Conservation (phyloP, 352 stramenopile species). For the Phytophthora lateralis region DNA sequence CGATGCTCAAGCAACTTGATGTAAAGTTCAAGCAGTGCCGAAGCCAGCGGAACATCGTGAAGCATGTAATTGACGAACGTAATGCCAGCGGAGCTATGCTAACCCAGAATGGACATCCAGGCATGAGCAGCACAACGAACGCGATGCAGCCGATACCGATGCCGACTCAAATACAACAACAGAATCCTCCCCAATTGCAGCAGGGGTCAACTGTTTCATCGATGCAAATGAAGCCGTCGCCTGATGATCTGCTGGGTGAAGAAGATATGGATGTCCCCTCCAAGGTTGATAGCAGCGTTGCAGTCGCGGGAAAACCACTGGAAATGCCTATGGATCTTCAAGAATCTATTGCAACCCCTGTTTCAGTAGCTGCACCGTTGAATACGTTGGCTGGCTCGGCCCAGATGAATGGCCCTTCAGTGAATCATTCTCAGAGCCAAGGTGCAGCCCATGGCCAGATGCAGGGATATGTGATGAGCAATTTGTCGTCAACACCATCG, state of each 20-base stretch:
- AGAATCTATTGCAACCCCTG: conserved; percentile 33
- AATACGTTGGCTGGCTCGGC: conserved; percentile 24
- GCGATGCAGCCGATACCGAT: conserved; percentile 56
- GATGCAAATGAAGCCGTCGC: conserved; percentile 40
- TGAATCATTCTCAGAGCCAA: conserved; percentile 21
- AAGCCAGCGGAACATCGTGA: conserved; percentile 82
- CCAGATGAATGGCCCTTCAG: conserved; percentile 13
- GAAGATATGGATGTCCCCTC: conserved; percentile 47
- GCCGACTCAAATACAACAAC: conserved; percentile 44
- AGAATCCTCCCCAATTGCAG: conserved; percentile 26
- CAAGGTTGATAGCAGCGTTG: conserved; percentile 29
- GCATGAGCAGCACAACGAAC: conserved; percentile 15
- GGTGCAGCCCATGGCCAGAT: conserved; percentile 10
- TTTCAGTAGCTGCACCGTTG: conserved; percentile 27
- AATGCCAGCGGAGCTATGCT: conserved; percentile 20
- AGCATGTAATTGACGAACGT: conserved; percentile 75
- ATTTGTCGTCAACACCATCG: conserved; percentile 4
- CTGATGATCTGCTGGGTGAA: conserved; percentile 58
- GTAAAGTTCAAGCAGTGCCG: conserved; percentile 83
- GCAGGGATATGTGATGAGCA: conserved; percentile 11
- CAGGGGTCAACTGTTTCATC: conserved; percentile 1
- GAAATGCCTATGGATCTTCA: conserved; percentile 71
- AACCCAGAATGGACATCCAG: conserved; percentile 18
- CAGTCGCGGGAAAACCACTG: conserved; percentile 45
- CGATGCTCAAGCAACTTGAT: conserved; percentile 75